Evolutionary conservation across 495 filamentous ascomycete species (phyloP), one percentile per base, ranked within the genome.

Genomic region (Xylona heveae): DNA sequence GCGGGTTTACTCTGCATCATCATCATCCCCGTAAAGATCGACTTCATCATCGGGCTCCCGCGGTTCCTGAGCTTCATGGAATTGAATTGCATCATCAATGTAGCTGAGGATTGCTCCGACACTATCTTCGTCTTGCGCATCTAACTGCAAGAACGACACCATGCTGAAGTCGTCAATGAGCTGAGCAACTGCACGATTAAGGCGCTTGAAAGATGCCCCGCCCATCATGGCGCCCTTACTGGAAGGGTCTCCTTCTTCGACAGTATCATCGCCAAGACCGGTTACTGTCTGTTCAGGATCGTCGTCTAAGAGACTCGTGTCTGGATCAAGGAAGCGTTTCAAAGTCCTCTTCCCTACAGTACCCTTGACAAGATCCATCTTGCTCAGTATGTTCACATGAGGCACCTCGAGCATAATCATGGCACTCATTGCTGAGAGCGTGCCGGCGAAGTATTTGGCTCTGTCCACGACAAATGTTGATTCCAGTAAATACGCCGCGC

Each of bases 391-490:
- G 46, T 94, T 94, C 44, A 97, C 58, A 45, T 97, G 88, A 2
- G 88, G 88, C 38, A 94, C 67, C 55, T 93, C 88, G 27, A 97
- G 62, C 81, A 94, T 83, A 39, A 94, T 67, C 88, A 97, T 97
- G 21, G 88, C 84, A 34, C 78, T 88, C 85, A 97, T 94, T 28
- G 88, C 88, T 44, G 76, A 84, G 37, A 97, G 55, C 1, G 88
- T 90, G 9, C 88, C 88, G 1, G 88, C 76, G 47, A 97, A 95
- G 63, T 83, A 97, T 49, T 97, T 97, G 42, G 88, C 75, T 38
- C 79, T 72, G 54, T 97, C 88, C 17, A 92, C 66, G 38, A 97
- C 71, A 45, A 95, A 97, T 4, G 84, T 91, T 3, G 80, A 74
- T 49, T 97, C 88, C 27, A 97, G 71, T 16, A 97, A 70, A 50